phyloP scores from a whole-genome alignment of 768 basidiomycete species.

The Amylocystis lapponica region DNA sequence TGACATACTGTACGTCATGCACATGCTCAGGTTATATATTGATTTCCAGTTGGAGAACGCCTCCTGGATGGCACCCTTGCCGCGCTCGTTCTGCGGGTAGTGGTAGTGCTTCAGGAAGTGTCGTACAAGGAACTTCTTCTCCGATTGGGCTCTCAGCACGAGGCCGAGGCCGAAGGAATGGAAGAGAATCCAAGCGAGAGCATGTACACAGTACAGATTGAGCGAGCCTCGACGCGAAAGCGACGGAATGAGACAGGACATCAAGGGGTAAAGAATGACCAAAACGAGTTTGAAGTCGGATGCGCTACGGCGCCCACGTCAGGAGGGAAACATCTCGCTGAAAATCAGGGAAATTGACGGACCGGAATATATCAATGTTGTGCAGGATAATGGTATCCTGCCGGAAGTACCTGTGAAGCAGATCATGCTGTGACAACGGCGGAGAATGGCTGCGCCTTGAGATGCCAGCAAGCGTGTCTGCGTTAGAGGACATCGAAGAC shows the following conservation, averaged over 20 bases:
- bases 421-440: constrained; percentile 71
- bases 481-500: too few species aligned
- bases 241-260: constrained; percentile 54
- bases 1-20: constrained; percentile 85
- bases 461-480: too few species aligned
- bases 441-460: constrained; percentile 2
- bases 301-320: constrained; percentile 45
- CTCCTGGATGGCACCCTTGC: constrained; percentile 79
- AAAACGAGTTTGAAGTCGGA: constrained; percentile 80
- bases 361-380: constrained; percentile 87
- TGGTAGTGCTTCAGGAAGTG: constrained; percentile 95
- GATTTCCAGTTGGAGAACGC: constrained; percentile 95
- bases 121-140: constrained; percentile 82
- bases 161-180: constrained; percentile 86
- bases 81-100: constrained; percentile 66
- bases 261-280: constrained; percentile 61
- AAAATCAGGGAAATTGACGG: constrained; percentile 19
- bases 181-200: constrained; percentile 79
- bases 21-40: constrained; percentile 86
- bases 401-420: constrained; percentile 85
- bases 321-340: constrained; percentile 8
- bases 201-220: constrained; percentile 75
- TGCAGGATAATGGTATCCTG: constrained; percentile 77
- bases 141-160: constrained; percentile 78
- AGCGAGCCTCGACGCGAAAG: constrained; percentile 45